Evolutionary conservation across 176 grass and related monocot genomes (phyloP).

Genomic region (Lolium rigidum): DNA sequence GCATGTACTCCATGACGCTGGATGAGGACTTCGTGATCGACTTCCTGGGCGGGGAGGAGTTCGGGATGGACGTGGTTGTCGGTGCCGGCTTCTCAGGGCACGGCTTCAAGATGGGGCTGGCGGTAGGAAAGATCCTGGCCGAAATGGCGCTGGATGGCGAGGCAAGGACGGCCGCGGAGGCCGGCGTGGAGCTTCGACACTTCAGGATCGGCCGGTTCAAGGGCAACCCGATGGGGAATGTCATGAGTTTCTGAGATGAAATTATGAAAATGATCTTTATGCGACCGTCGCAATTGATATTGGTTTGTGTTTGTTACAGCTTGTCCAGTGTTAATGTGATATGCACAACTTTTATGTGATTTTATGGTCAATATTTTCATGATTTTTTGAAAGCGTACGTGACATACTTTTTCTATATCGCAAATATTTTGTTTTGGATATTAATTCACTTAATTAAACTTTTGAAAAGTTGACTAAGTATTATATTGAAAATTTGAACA

Average conservation of each 20-base stretch:
- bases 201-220: conserved; percentile 64
- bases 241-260: conserved; percentile 11
- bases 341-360: neutral
- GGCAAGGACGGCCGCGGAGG: conserved; percentile 34
- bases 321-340: neutral
- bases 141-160: conserved; percentile 74
- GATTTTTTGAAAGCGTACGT: neutral
- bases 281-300: neutral
- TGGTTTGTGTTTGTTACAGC: neutral
- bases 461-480: too few species aligned
- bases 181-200: conserved; percentile 51
- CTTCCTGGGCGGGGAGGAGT: conserved; percentile 73
- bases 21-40: conserved; percentile 89
- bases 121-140: conserved; percentile 68
- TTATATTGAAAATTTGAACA: too few species aligned
- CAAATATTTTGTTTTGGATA: neutral
- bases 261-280: neutral
- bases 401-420: neutral
- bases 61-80: conserved; percentile 82
- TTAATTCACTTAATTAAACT: neutral
- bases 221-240: conserved; percentile 60
- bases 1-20: conserved; percentile 95
- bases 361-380: neutral
- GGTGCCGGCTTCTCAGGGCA: conserved; percentile 89
- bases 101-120: conserved; percentile 86